These are phyloP conservation scores for Tricholoma furcatifolium DNA, from an alignment of 768 basidiomycete species.

Conservation along the genomic window DNA sequence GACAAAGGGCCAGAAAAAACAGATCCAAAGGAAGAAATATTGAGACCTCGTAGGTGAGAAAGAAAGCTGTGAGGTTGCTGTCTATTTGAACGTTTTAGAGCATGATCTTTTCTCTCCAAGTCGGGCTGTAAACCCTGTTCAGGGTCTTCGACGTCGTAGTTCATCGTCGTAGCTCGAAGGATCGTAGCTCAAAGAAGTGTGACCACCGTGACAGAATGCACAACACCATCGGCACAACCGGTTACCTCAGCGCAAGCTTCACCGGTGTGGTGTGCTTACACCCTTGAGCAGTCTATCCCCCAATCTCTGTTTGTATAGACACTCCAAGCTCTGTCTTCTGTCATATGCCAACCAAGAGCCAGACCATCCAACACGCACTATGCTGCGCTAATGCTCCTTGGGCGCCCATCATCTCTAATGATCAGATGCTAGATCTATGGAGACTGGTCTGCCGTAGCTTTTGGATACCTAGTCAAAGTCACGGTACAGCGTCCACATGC, in stretches of 20 bases:
- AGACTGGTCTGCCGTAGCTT: too few species aligned
- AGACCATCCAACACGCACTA: too few species aligned
- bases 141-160: constrained; percentile 14
- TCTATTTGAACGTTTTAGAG: not conserved
- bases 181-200: not conserved
- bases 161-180: constrained; percentile 10
- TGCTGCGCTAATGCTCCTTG: not conserved
- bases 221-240: too few species aligned
- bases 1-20: constrained; percentile 20
- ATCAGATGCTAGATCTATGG: too few species aligned
- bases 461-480: too few species aligned
- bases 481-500: too few species aligned
- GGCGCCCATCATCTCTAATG: too few species aligned
- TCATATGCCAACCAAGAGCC: too few species aligned
- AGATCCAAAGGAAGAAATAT: constrained; percentile 20
- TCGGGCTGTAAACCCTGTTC: constrained; percentile 7
- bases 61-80: constrained; percentile 15
- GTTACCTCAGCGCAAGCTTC: too few species aligned
- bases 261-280: too few species aligned
- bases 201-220: not conserved
- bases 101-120: not conserved
- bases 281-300: too few species aligned
- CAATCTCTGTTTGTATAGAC: too few species aligned
- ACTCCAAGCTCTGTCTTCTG: not conserved
- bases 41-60: constrained; percentile 23